Evolutionary conservation across 2,329 filamentous ascomycete genomes (phyloP), one percentile per base, ranked within the genome.

Genomic region (Ascomycota sp.): DNA sequence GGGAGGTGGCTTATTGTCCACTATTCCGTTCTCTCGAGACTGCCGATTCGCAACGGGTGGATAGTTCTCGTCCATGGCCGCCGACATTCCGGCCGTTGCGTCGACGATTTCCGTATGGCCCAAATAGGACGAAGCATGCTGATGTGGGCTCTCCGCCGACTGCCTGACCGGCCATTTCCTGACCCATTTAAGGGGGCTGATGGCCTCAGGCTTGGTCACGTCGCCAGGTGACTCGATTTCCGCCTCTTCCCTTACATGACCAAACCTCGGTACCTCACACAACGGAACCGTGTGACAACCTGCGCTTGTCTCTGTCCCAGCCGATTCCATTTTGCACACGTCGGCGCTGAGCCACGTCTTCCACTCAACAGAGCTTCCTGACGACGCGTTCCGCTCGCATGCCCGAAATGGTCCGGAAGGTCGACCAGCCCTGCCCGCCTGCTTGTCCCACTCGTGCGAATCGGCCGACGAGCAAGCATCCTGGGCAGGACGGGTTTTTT

Each of bases 281-380:
- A 20, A 30, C 10, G 31, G 22, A 7, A 38, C 37, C 4, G 13
- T 23, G 7, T 25, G 29, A 19, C 23, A 24, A 4, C 33, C 36
- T 7, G 28, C 17, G 15, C 33, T 40, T 12, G 33, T 31, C 1
- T 36, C 35, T 3, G 37, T 35, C 3, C 32, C 27, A 4, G 43
- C 33, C 1, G 33, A 37, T 27, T 65, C 60, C 2, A 63, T 41
- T 32, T 58, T 61, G 1, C 58, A 58, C 7, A 63, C 54, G 25
- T 67, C 59, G 3, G 59, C 53, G 7, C 63, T 63, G 24, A 69
- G 54, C 58, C 57, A 63, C 0, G 49, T 57, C 43, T 66, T 67
- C 65, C 63, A 69, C 33, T 67, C 64, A 2, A 55, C 44, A 3
- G 62, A 67, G 32, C 61, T 62, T 5, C 50, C 48, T 1, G 52